These are phyloP conservation scores for Funneliformis caledonium DNA, from an alignment of 371 early-diverging fungal species.

Conservation along the genomic window DNA sequence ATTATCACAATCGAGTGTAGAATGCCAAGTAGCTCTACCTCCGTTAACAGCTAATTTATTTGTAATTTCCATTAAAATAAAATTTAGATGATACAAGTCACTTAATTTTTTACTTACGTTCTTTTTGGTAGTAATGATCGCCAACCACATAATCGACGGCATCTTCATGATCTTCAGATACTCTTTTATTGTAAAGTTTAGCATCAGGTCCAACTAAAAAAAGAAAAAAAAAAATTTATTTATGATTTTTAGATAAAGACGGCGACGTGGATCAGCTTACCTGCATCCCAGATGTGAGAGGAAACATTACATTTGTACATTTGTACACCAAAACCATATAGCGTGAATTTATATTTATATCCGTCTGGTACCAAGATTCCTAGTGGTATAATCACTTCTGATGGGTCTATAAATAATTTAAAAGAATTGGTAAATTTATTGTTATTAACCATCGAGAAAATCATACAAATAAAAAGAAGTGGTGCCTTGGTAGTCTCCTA, in stretches of 20 bases:
- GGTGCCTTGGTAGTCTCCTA: too few species aligned
- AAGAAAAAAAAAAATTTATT: background rate
- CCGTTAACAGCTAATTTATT: background rate
- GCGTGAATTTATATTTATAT: background rate
- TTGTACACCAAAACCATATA: background rate
- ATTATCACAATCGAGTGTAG: background rate
- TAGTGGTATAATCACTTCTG: too few species aligned
- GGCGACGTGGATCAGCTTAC: background rate
- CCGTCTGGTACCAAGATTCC: too few species aligned
- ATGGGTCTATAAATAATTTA: too few species aligned
- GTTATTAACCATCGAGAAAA: too few species aligned
- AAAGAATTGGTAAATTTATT: too few species aligned
- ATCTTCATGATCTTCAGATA: too few species aligned
- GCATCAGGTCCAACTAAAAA: background rate
- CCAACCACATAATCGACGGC: background rate
- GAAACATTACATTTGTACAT: background rate
- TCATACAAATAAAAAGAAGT: too few species aligned
- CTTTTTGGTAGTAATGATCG: background rate
- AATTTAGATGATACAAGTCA: background rate
- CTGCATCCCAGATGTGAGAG: background rate
- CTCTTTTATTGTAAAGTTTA: background rate
- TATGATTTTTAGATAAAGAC: background rate
- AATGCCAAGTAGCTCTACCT: background rate
- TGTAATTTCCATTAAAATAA: background rate
- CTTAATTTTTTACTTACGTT: background rate